Base-by-base conservation (phyloP, 108 stramenopile species). In the Nitzschia sp. region DNA sequence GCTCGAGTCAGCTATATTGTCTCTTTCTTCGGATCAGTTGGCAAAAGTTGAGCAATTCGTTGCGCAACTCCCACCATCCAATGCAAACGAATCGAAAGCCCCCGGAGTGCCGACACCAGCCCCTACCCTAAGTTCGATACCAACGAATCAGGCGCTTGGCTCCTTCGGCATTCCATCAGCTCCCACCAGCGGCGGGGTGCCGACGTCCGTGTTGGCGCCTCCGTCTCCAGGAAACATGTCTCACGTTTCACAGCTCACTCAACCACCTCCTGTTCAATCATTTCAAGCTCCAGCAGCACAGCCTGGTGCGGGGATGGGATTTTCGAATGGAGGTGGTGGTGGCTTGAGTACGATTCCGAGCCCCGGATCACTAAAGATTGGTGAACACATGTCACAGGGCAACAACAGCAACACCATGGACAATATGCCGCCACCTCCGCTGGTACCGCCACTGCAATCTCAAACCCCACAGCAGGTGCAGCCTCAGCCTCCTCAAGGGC, bases 1-100 rank as follows among this genome's bases (percentile, higher is more conserved):
- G 2, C 50, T 79, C 19, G 30, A 26, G 9, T 26, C 22, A 28
- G 45, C 3, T 50, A 11, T 79, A 15, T 58, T 72, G 21, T 21
- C 45, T 0, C 45, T 79, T 13, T 65, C 61, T 4, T n/a, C 19
- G n/a, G 50, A 55, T 2, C 73, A 74, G 34, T 26, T 74, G 9
- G 30, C 58, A 31, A 52, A 70, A 60, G 57, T 74, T 0, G 41
- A 53, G 17, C 38, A 63, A 9, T 69, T 79, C 45, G 26, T 76
- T 15, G n/a, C 53, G n/a, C 36, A 58, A n/a, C 55, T 72, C 1
- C 60, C 31, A 58, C 33, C 29, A 16, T 58, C 33, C 13, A 13
- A 41, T 45, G 21, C 23, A 45, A 63, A 22, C n/a, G n/a, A 34
- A 63, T 2, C 44, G 44, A 63, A 52, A 32, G 36, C 21, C 38